These are phyloP conservation scores for Entomortierella lignicola DNA, from an alignment of 192 early-diverging fungal genomes.

Conservation along the genomic window DNA sequence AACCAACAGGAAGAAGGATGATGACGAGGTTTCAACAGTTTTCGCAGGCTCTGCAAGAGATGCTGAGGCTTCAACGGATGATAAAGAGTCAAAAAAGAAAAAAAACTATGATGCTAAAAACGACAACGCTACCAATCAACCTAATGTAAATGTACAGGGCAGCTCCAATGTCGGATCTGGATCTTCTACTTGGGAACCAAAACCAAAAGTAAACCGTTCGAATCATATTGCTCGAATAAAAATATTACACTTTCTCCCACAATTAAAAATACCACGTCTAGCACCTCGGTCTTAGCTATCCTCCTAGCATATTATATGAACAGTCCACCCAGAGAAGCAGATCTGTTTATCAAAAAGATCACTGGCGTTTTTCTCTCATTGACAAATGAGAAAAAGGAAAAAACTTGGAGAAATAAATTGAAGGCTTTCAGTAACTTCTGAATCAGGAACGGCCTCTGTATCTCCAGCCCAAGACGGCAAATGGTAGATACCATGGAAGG, in stretches of 20 bases:
- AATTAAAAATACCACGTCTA: too few species aligned
- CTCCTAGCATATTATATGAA: too few species aligned
- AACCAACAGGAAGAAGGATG: conserved; percentile 32
- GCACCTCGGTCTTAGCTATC: too few species aligned
- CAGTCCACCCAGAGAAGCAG: too few species aligned
- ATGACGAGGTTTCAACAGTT: conserved; percentile 15
- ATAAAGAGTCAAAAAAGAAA: neutral
- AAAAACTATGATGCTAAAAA: neutral
- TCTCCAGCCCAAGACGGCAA: conserved; percentile 11
- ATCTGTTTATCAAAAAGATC: too few species aligned
- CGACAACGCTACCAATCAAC: neutral
- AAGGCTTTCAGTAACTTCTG: conserved; percentile 7
- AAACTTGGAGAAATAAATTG: too few species aligned
- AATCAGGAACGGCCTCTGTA: conserved; percentile 12
- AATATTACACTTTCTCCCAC: too few species aligned
- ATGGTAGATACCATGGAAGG: conserved; percentile 27
- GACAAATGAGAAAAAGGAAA: too few species aligned
- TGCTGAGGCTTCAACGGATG: neutral
- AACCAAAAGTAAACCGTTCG: conserved; percentile 8
- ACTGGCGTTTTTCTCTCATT: too few species aligned
- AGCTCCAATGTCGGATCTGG: neutral
- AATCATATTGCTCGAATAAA: too few species aligned
- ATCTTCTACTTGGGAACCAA: conserved; percentile 1
- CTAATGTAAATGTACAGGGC: neutral
- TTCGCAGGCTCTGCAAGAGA: conserved; percentile 8